Percentiles rank a stretch among this genome's conserved stretches.
Evolutionary conservation across 306 rosid species (phyloP).

Genomic region (Pterocarpus macrocarpus): DNA sequence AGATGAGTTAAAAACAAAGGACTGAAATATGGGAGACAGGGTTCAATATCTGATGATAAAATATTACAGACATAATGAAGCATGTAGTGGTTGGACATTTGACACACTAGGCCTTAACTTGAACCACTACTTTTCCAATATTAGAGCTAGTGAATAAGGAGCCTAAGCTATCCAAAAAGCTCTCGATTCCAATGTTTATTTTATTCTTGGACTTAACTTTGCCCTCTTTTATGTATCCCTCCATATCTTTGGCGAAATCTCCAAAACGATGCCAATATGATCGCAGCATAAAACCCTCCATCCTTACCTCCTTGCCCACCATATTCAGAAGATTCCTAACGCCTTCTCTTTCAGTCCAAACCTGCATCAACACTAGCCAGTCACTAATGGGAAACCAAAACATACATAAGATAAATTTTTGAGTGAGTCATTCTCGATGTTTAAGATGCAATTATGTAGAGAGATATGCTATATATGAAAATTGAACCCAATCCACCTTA

Average conservation of each 20-base stretch:
- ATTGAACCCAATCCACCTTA: conserved; percentile 47
- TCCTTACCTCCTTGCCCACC: conserved; percentile 72
- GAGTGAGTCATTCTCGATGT: not conserved
- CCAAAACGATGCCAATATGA: conserved; percentile 64
- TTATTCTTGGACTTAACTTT: conserved; percentile 59
- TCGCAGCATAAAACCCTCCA: conserved; percentile 64
- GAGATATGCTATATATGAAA: not conserved
- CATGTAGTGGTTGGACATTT: not conserved
- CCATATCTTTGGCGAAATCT: conserved; percentile 67
- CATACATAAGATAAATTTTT: not conserved
- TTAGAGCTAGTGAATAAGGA: conserved; percentile 68
- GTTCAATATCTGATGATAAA: not conserved
- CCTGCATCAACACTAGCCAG: conserved; percentile 45
- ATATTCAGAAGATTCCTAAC: conserved; percentile 70
- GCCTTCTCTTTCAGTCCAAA: conserved; percentile 73
- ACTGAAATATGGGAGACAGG: not conserved
- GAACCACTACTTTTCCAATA: conserved; percentile 66
- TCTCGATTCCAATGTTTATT: conserved; percentile 58
- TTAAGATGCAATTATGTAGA: not conserved
- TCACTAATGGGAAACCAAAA: not conserved
- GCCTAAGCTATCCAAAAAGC: conserved; percentile 57
- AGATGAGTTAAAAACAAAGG: not conserved
- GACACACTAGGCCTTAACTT: conserved; percentile 45
- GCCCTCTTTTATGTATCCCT: conserved; percentile 60
- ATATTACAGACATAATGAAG: not conserved